Base-by-base conservation (phyloP, 306 rosid genomes). In the Cotoneaster glaucophyllus region DNA sequence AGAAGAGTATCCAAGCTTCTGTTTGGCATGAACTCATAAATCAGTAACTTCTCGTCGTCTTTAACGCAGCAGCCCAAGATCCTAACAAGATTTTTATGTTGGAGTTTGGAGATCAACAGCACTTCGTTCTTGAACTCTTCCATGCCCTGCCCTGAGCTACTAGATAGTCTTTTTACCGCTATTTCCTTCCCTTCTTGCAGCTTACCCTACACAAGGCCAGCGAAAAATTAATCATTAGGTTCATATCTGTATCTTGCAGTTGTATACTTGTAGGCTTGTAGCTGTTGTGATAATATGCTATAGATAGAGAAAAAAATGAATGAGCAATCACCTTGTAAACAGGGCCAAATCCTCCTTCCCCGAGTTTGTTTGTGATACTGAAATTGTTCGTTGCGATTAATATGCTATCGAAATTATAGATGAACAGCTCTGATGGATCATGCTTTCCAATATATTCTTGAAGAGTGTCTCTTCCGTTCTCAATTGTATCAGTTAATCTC, bases 1-100 rank as follows among this genome's bases (percentile, higher is more conserved):
- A 80, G 65, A 15, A 82, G 74, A 22, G 45, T n/a, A 72, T 82
- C 82, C 81, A 85, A 76, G 71, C 86, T 82, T 82, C 78, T 77
- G 68, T 85, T 85, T 37, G 82, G 64, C 89, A 80, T 82, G 74
- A 73, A 80, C 77, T 85, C 89, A 32, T 82, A 85, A 13, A 86
- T 26, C 14, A 83, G 74, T 44, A 86, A 45, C 72, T 79, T 86
- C 74, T 83, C 89, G 10, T 83, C 85, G 4, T 48, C 62, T 4
- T 83, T 63, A 44, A 80, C 39, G 21, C 79, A 83, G 77, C 77
- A 86, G 8, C 85, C 89, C 71, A 80, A 15, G 26, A 86, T 77
- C 53, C 26, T 80, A 41, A 86, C 85, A 50, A 85, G 89, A 56
- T 77, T 86, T 71, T 82, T 76, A 34, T 86, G 83, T 31, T 83